Evolutionary conservation across 228 moss, liverwort and hornwort species (phyloP), one percentile per base, ranked within the genome.

Genomic region (Sphagnum fallax): DNA sequence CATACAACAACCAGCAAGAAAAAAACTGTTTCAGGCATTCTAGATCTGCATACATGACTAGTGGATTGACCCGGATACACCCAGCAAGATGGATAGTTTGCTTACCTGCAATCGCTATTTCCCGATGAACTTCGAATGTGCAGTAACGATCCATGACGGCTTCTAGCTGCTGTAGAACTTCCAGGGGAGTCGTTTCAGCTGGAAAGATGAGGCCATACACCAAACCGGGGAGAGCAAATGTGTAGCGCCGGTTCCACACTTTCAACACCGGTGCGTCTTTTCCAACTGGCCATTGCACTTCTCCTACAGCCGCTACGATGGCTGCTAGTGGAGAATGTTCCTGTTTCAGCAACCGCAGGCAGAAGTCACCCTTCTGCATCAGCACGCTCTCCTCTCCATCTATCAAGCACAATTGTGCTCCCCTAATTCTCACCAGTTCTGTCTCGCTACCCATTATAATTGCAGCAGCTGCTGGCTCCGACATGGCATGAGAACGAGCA

Each of bases 251-350:
- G 50, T 78, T 84, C 61, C 87, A 90, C 50, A 95, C 78, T 57
- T 84, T 87, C 13, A 95, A 65, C 3, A 82, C 88, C 0, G 92
- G 95, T 4, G 85, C 95, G 48, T 95, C 95, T 64, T 90, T 90
- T 4, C 92, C 92, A 1, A 95, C 75, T 1, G 95, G 95, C 95
- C 95, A 95, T 52, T 95, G 90, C 6, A 95, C 82, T 67, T 92
- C 90, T 5, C 88, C 89, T 1, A 95, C 92, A 63, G 55, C 83
- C 0, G 92, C 95, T 8, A 95, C 86, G 48, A 90, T 66, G 4
- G 85, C 86, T 13, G 92, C 95, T 10, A 95, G 63, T 0, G 84
- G 84, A 4, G 90, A 89, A 53, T 81, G 74, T 5, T 81, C 48
- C 73, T 95, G 95, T 63, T 89, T 90, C 55, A 89, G 63, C 5